Evolutionary conservation across 73 alveolate genomes (phyloP).

Genomic region (Tetrahymena borealis): DNA sequence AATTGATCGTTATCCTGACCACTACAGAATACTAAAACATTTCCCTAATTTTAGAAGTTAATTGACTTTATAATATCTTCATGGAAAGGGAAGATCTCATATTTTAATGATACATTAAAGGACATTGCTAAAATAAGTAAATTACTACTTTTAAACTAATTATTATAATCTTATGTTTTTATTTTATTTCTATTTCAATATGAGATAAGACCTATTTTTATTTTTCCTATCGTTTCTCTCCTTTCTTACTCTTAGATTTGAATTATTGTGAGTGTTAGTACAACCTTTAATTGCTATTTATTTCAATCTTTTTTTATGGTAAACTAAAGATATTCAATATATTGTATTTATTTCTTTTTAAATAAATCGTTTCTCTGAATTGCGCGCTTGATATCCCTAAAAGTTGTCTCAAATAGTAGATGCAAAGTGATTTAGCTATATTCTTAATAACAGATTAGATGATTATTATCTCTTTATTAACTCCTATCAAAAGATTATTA

Average conservation of each 20-base stretch:
- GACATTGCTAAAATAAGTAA: too few species aligned
- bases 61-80: not conserved
- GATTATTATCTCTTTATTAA: too few species aligned
- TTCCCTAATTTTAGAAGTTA: not conserved
- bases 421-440: not conserved
- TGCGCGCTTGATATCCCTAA: slow-evolving; percentile 3
- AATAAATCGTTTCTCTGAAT: not conserved
- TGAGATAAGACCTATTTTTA: not conserved
- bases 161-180: not conserved
- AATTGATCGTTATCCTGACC: not conserved
- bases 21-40: not conserved
- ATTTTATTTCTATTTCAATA: not conserved
- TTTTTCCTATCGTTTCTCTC: not conserved
- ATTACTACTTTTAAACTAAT: not conserved
- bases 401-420: not conserved
- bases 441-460: too few species aligned
- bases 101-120: not conserved
- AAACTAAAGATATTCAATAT: too few species aligned
- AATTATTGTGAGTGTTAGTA: too few species aligned
- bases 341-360: not conserved
- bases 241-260: too few species aligned
- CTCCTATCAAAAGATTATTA: too few species aligned
- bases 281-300: not conserved
- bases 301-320: too few species aligned
- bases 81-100: not conserved